Evolutionary conservation across 306 rosid genomes (phyloP), one percentile per base, ranked within the genome.

Genomic region (Leucaena leucocephala): DNA sequence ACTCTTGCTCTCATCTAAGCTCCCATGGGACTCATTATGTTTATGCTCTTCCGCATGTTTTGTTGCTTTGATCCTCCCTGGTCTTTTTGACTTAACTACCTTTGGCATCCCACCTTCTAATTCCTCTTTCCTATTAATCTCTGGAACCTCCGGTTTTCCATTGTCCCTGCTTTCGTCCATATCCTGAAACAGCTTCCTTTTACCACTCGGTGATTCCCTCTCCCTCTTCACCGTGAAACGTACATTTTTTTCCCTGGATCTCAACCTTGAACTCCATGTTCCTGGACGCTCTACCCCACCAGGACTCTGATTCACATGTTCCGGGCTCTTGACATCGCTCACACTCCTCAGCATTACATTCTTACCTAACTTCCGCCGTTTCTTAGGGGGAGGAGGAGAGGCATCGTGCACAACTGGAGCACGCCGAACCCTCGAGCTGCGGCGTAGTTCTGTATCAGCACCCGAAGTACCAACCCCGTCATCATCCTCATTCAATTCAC

Each of bases 351-450:
- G 46, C 52, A 35, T 35, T 48, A 71, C 90, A 81, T 74, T 81
- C 80, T 82, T 82, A 27, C 66, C 88, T 59, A 84, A 42, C 79
- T 57, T 87, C 79, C 42, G 78, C 82, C 93, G 85, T 74, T 87
- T 95, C 96, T 75, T 92, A 15, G 80, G 82, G 0, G 96, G 98
- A 16, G 86, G n/a, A 0, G 96, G 98, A 15, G 98, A 88, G 1
- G 82, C 93, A 85, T 95, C 98, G 4, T 92, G 94, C 84, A 95
- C 9, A 55, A 84, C 85, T 1, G 98, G 98, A 44, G 91, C 89
- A 75, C 96, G 88, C 71, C 98, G 87, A 81, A 87, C 91, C 69
- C 98, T 79, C 2, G 90, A 86, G 88, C 98, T 92, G 46, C 98
- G 88, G 1, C 98, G 87, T 59, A 91, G 85, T 77, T 84, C 98